phyloP scores from a whole-genome alignment of 2,329 filamentous ascomycete species.

The Alternaria rosae region DNA sequence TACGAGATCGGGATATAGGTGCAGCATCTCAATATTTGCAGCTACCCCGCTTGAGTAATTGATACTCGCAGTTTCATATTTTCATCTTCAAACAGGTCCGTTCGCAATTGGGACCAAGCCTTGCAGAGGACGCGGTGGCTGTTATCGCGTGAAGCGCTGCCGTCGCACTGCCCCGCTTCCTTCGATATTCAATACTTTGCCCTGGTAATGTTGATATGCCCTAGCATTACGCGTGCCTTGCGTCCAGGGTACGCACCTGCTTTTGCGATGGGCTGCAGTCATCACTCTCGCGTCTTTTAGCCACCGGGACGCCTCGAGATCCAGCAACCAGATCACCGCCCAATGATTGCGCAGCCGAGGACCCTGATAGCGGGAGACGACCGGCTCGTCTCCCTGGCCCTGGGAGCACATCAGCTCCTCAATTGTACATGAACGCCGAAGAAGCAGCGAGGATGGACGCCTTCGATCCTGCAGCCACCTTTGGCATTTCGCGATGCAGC shows the following conservation, averaged over 20 bases:
- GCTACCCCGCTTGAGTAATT: constrained; percentile 3
- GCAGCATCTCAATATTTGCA: constrained; percentile 21
- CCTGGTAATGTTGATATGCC: constrained; percentile 1
- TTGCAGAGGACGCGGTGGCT: constrained; percentile 1
- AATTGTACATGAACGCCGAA: constrained; percentile 9
- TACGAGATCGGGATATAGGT: constrained; percentile 21
- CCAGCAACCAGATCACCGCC: constrained; percentile 10
- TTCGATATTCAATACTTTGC: constrained; percentile 7
- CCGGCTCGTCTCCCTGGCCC: constrained; percentile 25
- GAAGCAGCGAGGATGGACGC: constrained; percentile 8
- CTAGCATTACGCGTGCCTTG: not conserved
- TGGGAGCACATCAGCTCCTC: constrained; percentile 20
- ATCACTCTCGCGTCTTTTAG: constrained; percentile 8
- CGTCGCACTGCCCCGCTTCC: constrained; percentile 9
- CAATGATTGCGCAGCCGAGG: constrained; percentile 16
- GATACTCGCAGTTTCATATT: constrained; percentile 1
- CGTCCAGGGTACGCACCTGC: constrained; percentile 6
- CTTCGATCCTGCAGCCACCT: constrained; percentile 1
- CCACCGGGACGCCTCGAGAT: constrained; percentile 9
- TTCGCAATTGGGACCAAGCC: constrained; percentile 3
- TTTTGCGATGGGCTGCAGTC: constrained; percentile 15
- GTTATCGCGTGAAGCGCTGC: constrained; percentile 8
- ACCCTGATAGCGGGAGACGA: constrained; percentile 29
- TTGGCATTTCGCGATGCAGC: not conserved
- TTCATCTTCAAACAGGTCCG: not conserved